Conservation (phyloP, 2,329 filamentous ascomycete genomes). For the Exserohilum turcica region DNA sequence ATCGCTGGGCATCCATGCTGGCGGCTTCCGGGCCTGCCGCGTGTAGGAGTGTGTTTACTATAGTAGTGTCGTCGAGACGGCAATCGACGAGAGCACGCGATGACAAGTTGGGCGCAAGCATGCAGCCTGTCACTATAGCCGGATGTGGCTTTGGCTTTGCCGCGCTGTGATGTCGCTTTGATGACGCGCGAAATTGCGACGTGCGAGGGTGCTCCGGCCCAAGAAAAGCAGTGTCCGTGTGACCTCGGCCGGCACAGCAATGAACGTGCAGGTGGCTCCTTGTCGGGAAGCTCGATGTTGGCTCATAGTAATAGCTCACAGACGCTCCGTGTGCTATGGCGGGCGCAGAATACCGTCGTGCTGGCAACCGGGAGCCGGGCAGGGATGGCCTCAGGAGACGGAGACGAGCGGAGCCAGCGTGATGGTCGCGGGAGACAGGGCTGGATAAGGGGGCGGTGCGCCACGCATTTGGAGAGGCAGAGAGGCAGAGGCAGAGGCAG, state of each 20-base stretch:
- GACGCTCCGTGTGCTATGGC: too few species aligned
- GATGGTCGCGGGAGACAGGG: constrained; percentile 1
- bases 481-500: constrained; percentile 18
- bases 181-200: constrained; percentile 36
- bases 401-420: neutral
- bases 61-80: neutral
- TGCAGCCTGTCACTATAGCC: constrained; percentile 5
- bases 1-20: neutral
- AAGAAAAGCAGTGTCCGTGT: constrained; percentile 21
- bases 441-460: constrained; percentile 29
- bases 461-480: constrained; percentile 15
- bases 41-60: neutral
- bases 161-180: constrained; percentile 21
- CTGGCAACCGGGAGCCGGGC: too few species aligned
- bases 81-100: constrained; percentile 4
- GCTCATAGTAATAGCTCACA: too few species aligned
- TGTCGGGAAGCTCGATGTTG: too few species aligned
- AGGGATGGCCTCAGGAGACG: neutral
- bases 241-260: constrained; percentile 28
- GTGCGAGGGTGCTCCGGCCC: constrained; percentile 15
- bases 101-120: constrained; percentile 4
- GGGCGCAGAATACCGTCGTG: too few species aligned
- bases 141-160: constrained; percentile 7
- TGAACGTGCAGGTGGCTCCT: constrained; percentile 16
- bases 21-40: neutral